Evolutionary conservation across 805 yeast species (phyloP), one percentile per base, ranked within the genome.

Genomic region (Metschnikowia sp.): DNA sequence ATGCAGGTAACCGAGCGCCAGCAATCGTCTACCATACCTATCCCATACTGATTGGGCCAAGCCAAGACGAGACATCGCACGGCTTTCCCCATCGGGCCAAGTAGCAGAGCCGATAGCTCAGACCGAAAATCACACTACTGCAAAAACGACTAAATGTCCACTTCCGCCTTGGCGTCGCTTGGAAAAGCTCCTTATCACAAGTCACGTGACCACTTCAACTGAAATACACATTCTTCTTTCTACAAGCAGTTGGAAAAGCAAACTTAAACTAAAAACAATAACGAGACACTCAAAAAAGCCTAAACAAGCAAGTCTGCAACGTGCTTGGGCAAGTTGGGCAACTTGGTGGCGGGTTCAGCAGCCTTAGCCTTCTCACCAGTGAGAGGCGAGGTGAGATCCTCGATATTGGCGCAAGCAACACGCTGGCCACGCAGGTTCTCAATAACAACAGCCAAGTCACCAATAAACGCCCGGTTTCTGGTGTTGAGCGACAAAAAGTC

Each of bases 401-500:
- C 30, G 30, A 39, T 39, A 15, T 42, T 32, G 34, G 45, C 46
- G 32, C 46, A 43, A 8, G 37, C 40, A 9, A 43, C 15, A 12
- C 34, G 36, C 19, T 18, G 18, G 18, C 46, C 46, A 6, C 31
- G 12, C 3, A 30, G 33, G 22, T 36, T 22, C 15, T 32, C 19
- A 28, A 43, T 43, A 12, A 43, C 46, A 7, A 43, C 37, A 7
- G 46, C n/a, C 41, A 37, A 32, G 15, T 43, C 37, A 10, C 41
- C 46, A 11, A 43, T 26, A 22, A 29, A 43, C 19, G 46, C 46
- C 18, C n/a, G 12, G 46, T 43, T 43, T 41, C 37, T 35, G 5
- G 31, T 8, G 41, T 43, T 43, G 31, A 43, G 46, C 40, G 46
- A 43, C 46, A 43, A 19, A 41, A 29, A 43, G 11, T 12, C 11